Evolutionary conservation across 495 filamentous ascomycete genomes (phyloP).

Genomic region (Lichina pygmaea): DNA sequence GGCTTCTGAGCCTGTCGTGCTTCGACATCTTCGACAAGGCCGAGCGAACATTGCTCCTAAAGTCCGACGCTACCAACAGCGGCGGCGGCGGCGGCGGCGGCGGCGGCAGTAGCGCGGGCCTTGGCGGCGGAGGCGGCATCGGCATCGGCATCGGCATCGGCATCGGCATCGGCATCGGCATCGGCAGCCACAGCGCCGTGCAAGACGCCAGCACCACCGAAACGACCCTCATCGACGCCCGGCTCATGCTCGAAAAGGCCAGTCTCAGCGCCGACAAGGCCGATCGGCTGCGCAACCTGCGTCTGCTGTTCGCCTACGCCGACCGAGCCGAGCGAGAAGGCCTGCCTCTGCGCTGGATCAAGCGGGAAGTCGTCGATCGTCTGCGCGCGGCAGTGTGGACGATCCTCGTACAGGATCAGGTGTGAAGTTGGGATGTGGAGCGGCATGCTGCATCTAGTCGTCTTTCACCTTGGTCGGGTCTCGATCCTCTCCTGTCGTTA

Average conservation of each 20-base stretch:
- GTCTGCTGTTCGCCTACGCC: slow-evolving; percentile 59
- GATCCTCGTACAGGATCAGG: slow-evolving; percentile 1
- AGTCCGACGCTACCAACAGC: slow-evolving; percentile 16
- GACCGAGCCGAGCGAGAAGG: slow-evolving; percentile 19
- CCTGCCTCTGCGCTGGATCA: slow-evolving; percentile 14
- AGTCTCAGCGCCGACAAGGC: slow-evolving; percentile 29
- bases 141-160: slow-evolving; percentile 7
- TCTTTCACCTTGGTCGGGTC: too few species aligned
- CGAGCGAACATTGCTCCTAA: slow-evolving; percentile 50
- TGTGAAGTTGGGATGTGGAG: background rate
- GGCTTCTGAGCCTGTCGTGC: slow-evolving; percentile 42
- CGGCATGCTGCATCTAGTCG: too few species aligned
- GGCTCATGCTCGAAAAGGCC: slow-evolving; percentile 39
- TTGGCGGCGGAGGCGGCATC: slow-evolving; percentile 17
- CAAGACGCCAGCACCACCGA: slow-evolving; percentile 5
- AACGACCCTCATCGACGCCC: slow-evolving; percentile 47
- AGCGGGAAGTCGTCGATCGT: slow-evolving; percentile 11
- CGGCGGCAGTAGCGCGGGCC: slow-evolving; percentile 14
- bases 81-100: slow-evolving; percentile 7
- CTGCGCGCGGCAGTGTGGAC: slow-evolving; percentile 13
- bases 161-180: slow-evolving; percentile 17
- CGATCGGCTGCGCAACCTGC: slow-evolving; percentile 48
- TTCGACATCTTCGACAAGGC: slow-evolving; percentile 43
- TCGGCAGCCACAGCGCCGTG: slow-evolving; percentile 16
- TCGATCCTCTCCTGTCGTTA: too few species aligned